Evolutionary conservation across 192 early-diverging fungal genomes (phyloP).

Genomic region (Entrophospora sp.): DNA sequence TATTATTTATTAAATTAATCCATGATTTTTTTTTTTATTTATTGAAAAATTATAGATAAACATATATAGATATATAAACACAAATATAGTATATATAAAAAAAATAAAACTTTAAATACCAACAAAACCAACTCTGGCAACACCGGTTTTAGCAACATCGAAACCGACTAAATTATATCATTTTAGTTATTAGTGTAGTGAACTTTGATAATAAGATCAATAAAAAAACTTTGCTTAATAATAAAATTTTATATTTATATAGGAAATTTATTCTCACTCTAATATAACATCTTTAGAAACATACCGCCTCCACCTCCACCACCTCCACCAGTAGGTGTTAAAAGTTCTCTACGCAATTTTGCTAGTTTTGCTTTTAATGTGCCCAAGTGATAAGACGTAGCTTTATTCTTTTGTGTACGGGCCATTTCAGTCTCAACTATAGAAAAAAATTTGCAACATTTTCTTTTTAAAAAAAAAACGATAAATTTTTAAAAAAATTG

Average conservation of each 20-base stretch:
- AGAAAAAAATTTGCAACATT: background rate
- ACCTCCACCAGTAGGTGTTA: slow-evolving; percentile 74
- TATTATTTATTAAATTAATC: background rate
- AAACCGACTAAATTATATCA: slow-evolving; percentile 92
- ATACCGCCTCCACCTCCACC: slow-evolving; percentile 79
- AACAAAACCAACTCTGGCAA: slow-evolving; percentile 95
- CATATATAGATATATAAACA: no score
- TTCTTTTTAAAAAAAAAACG: background rate
- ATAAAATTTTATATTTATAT: no score
- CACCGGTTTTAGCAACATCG: slow-evolving; percentile 97
- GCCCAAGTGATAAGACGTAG: slow-evolving; percentile 91
- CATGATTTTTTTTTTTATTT: no score
- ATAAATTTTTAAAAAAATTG: background rate
- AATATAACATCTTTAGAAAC: slow-evolving; percentile 3
- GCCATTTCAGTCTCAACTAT: slow-evolving; percentile 72
- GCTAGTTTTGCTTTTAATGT: slow-evolving; percentile 94
- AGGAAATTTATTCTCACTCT: slow-evolving; percentile 6
- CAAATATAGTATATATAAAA: no score
- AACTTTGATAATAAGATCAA: no score
- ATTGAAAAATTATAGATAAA: no score
- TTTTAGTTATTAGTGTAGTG: no score
- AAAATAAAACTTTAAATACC: slow-evolving; percentile 22
- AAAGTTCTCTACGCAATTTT: slow-evolving; percentile 89
- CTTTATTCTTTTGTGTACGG: slow-evolving; percentile 91
- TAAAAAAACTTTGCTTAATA: no score